Conservation (phyloP, 2,329 filamentous ascomycete species). For the Clarireedia sp. region DNA sequence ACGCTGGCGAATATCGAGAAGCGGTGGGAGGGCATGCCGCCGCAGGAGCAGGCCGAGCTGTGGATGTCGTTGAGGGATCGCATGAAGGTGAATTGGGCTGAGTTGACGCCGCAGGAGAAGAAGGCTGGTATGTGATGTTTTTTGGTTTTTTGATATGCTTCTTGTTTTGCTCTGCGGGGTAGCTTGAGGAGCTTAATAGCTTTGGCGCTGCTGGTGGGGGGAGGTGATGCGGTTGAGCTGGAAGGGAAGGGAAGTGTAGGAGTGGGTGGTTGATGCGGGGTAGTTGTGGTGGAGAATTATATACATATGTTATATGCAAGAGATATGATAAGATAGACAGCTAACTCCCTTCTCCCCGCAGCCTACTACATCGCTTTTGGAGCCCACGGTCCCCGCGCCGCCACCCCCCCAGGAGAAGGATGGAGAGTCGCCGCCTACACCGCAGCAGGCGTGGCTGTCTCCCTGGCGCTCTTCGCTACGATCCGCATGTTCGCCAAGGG, state of each 20-base stretch:
- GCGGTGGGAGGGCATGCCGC: conserved; percentile 96
- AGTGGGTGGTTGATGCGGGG: not conserved
- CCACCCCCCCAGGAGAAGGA: conserved; percentile 74
- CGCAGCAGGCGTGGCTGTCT: conserved; percentile 55
- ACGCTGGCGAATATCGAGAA: conserved; percentile 98
- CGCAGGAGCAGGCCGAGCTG: conserved; percentile 97
- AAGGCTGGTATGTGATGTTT: conserved; percentile 72
- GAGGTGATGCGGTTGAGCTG: too few relatives aligned
- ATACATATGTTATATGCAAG: not conserved
- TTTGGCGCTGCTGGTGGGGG: too few relatives aligned
- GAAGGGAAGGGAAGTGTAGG: too few relatives aligned
- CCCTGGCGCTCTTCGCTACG: conserved; percentile 61
- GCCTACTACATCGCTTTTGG: conserved; percentile 99
- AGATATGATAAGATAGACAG: not conserved
- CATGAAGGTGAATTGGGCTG: conserved; percentile 97
- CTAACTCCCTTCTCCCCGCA: conserved; percentile 34
- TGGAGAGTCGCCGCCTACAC: conserved; percentile 72
- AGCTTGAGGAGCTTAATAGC: not conserved
- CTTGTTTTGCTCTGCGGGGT: not conserved
- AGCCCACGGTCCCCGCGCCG: conserved; percentile 84
- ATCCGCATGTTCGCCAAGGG: conserved; percentile 66
- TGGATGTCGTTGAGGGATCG: conserved; percentile 98
- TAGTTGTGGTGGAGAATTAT: not conserved
- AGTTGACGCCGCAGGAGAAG: conserved; percentile 95
- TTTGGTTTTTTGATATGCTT: not conserved